phyloP scores from a whole-genome alignment of 2,329 filamentous ascomycete genomes.

The Seiridium cupressi region DNA sequence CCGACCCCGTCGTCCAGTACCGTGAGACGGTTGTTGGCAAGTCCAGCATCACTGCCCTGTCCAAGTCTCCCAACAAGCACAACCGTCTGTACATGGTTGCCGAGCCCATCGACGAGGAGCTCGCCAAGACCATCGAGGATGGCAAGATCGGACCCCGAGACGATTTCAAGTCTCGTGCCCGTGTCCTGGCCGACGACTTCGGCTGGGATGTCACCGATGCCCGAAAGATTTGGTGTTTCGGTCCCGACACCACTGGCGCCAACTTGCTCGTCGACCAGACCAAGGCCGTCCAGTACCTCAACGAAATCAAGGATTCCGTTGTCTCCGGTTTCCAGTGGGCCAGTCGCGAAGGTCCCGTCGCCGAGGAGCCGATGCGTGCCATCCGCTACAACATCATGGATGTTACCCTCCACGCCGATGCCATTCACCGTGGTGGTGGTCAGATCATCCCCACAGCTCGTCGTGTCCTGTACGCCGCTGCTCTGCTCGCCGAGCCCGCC shows the following conservation, averaged over 20 bases:
- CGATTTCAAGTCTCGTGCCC: slow-evolving; percentile 98
- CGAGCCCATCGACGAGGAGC: slow-evolving; percentile 87
- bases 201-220: slow-evolving; percentile 99
- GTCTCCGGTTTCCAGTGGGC: slow-evolving; percentile 99
- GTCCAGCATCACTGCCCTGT: slow-evolving; percentile 94
- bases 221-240: slow-evolving; percentile 99
- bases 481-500: slow-evolving; percentile 86
- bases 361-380: slow-evolving; percentile 96
- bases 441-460: slow-evolving; percentile 97
- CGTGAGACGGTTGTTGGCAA: slow-evolving; percentile 86
- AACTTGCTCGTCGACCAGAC: slow-evolving; percentile 99
- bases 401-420: slow-evolving; percentile 99
- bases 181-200: slow-evolving; percentile 92
- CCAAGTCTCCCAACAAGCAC: slow-evolving; percentile 99
- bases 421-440: slow-evolving; percentile 98
- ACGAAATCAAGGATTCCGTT: slow-evolving; percentile 99
- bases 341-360: slow-evolving; percentile 93
- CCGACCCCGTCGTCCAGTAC: slow-evolving; percentile 97
- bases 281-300: slow-evolving; percentile 99
- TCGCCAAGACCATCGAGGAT: slow-evolving; percentile 82
- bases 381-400: slow-evolving; percentile 99
- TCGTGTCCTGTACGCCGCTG: slow-evolving; percentile 93
- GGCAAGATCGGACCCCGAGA: slow-evolving; percentile 95
- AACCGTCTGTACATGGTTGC: slow-evolving; percentile 99
- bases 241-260: slow-evolving; percentile 94